A percentile compares a stretch with the other conserved stretches of the same genome.
Conservation (phyloP, 2,329 filamentous ascomycete species). For the Capronia americana region DNA sequence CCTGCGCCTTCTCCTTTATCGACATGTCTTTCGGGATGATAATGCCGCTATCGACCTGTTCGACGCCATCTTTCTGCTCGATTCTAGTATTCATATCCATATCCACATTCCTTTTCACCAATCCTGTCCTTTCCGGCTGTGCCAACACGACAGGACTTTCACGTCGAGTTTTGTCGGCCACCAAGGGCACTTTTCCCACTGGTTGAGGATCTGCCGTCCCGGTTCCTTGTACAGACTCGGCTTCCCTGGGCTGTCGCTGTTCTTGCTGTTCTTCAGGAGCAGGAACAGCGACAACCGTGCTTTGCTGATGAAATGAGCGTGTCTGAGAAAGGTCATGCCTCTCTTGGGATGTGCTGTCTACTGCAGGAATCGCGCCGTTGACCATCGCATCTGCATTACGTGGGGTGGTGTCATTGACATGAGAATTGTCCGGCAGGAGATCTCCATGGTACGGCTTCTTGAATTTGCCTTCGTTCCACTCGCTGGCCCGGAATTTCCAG, state of each 20-base stretch:
- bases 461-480: slow-evolving; percentile 27
- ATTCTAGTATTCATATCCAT: not conserved
- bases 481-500: slow-evolving; percentile 29
- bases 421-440: slow-evolving; percentile 32
- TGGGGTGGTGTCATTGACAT: not conserved
- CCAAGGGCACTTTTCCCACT: not conserved
- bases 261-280: not conserved
- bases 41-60: not conserved
- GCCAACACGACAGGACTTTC: slow-evolving; percentile 3
- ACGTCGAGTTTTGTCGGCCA: not conserved
- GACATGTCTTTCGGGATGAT: not conserved
- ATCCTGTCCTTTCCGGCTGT: not conserved
- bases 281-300: not conserved
- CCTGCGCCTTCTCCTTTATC: not conserved
- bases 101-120: no score
- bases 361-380: not conserved
- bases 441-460: slow-evolving; percentile 33
- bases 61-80: not conserved
- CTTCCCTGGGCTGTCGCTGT: no score
- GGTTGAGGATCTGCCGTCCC: not conserved
- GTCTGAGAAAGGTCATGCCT: not conserved
- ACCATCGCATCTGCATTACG: not conserved
- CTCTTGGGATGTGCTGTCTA: not conserved
- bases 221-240: not conserved
- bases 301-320: not conserved